Conservation (phyloP, 2,329 filamentous ascomycete genomes). For the Cadophora sp. region DNA sequence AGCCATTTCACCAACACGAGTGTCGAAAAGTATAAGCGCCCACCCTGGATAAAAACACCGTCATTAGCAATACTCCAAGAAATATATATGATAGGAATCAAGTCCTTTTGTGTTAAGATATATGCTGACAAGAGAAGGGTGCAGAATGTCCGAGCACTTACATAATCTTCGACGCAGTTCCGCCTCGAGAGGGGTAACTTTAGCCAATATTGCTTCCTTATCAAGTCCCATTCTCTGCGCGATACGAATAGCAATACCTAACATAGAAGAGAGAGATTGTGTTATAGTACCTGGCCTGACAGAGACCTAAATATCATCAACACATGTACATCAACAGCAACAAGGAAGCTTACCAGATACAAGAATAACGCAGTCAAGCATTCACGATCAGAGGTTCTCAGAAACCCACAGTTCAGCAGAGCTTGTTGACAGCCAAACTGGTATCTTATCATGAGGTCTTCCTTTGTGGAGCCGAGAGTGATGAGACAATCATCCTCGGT, state of each 20-base stretch:
- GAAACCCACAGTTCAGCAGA: slow-evolving; percentile 51
- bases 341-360: slow-evolving; percentile 54
- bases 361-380: slow-evolving; percentile 59
- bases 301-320: slow-evolving; percentile 37
- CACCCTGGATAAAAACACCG: slow-evolving; percentile 52
- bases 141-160: background rate
- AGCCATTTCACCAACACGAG: slow-evolving; percentile 71
- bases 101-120: background rate
- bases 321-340: background rate
- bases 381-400: slow-evolving; percentile 51
- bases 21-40: slow-evolving; percentile 73
- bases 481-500: slow-evolving; percentile 57
- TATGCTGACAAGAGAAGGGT: background rate
- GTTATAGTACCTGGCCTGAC: slow-evolving; percentile 57
- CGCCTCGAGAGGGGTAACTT: slow-evolving; percentile 62
- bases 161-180: slow-evolving; percentile 76
- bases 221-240: slow-evolving; percentile 75
- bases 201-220: slow-evolving; percentile 60
- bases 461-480: slow-evolving; percentile 48
- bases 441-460: slow-evolving; percentile 50
- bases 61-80: background rate
- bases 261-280: slow-evolving; percentile 63
- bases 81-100: background rate
- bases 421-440: slow-evolving; percentile 55
- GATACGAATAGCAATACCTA: slow-evolving; percentile 71